Percentiles rank a stretch among this genome's conserved stretches.
Conservation (phyloP, 148 eudicot species). For the Silene latifolia region DNA sequence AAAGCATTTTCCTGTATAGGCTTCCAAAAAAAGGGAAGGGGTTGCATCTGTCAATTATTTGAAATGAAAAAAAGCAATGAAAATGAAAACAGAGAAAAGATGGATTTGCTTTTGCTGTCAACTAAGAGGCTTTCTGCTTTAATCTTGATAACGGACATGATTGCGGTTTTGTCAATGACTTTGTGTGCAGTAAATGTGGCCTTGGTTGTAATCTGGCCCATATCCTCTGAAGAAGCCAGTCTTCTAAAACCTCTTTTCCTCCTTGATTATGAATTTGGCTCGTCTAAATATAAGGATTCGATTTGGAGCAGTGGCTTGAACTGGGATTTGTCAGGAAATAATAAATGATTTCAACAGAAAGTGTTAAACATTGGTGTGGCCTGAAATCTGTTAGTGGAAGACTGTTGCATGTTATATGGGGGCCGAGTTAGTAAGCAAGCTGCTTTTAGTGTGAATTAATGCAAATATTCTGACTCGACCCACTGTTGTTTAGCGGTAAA, state of each 20-base stretch:
- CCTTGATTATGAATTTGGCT: not conserved
- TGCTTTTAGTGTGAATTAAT: no score
- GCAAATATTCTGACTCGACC: no score
- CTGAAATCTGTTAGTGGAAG: not conserved
- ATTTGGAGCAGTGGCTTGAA: not conserved
- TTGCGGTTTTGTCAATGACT: not conserved
- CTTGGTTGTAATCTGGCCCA: not conserved
- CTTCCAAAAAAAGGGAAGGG: not conserved
- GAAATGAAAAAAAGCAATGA: not conserved
- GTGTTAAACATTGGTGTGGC: not conserved
- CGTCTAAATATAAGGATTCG: no score
- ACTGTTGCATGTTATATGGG: not conserved
- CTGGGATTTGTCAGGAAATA: not conserved
- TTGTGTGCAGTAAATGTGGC: not conserved
- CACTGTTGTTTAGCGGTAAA: no score
- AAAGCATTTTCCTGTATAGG: not conserved
- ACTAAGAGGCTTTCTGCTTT: not conserved
- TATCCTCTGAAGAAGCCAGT: not conserved
- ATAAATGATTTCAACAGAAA: no score
- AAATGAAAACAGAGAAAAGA: not conserved
- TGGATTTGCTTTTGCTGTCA: not conserved
- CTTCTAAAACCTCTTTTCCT: not conserved
- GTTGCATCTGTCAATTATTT: not conserved
- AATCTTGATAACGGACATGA: not conserved
- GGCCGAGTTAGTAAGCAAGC: not conserved